Base-by-base conservation (phyloP, 768 basidiomycete species). In the Trametes gibbosa region DNA sequence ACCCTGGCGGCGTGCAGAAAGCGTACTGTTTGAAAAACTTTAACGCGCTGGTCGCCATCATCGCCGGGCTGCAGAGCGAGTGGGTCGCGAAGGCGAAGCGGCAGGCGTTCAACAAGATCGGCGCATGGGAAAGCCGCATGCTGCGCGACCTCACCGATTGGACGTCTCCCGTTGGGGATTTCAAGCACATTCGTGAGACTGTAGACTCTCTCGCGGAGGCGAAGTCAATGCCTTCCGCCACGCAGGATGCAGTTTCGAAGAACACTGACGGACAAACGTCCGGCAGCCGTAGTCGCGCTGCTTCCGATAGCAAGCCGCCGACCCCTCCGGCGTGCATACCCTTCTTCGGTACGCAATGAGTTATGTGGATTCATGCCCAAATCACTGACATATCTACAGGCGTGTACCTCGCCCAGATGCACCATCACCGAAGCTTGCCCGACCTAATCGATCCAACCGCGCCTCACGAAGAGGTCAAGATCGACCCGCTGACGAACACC, bases 401-500 rank as follows among this genome's bases (percentile, higher is more conserved):
- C 50, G 77, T 90, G 39, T 94, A 94, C 68, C 77, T 94, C 6
- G 82, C 88, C 2, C 87, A 89, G 64, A 75, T 94, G 8, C 76
- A 83, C 59, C 81, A 80, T 0, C 80, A 84, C 63, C 83, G 79
- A 71, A 80, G 77, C 61, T 78, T 94, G 2, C 91, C 92, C 1
- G 89, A 92, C 62, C 73, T 92, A 43, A 85, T 94, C 59, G 92
- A 94, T 68, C 91, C 92, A 3, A 91, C 90, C 9, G 82, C 87
- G 0, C 90, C 92, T 5, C 79, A 85, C 65, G 83, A 85, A 58
- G 74, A 79, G 0, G 86, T 92, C 14, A 78, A 80, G 24, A 78
- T 89, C 61, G 86, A 92, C 60, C 77, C 84, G 0, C 72, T 74
- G 19, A 84, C 84, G 7, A 80, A 81, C 43, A 82, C 81, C 63